Base-by-base conservation (phyloP, 2,329 filamentous ascomycete species). In the Clonostachys chloroleuca region DNA sequence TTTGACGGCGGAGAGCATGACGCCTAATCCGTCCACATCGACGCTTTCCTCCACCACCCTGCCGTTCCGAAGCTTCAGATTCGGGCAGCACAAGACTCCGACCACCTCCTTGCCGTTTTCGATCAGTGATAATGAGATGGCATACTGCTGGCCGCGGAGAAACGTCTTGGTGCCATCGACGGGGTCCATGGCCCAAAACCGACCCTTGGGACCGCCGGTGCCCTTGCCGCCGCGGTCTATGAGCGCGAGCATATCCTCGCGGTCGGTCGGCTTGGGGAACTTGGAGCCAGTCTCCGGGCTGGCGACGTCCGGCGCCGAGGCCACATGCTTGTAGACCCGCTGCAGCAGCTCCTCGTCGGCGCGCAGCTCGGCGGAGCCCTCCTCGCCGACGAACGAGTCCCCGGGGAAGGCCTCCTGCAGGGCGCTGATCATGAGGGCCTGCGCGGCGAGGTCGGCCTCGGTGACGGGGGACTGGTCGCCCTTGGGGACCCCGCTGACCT, bases 81-180 rank as follows among this genome's bases (percentile, higher is more conserved):
- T 85, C 10, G 83, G 82, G 58, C 78, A 84, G 9, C 77, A 82
- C 40, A 84, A 63, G 3, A 83, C 77, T n/a, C 75, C 80, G 18
- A 86, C 59, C 44, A 74, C 66, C 59, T 86, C 77, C 42, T 63
- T 56, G 5, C 81, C 81, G 46, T 83, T 67, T 49, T 80, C 73
- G 3, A 85, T 61, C 51, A 86, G 62, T 4, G 77, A 75, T 17
- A 85, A 64, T 50, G 78, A 79, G 5, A 86, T 78, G 4, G 77
- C 81, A 49, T 84, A 86, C 62, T 86, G 82, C 60, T 81, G 72
- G 4, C 78, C 78, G 37, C 65, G 65, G 52, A 86, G 74, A 49
- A 83, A 86, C 0, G 80, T 78, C 14, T 75, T 77, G 2, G 82
- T 86, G 33, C 82, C 82, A 53, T 86, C 82, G 8, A 86, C 77